phyloP scores from a whole-genome alignment of 2,329 filamentous ascomycete genomes.

The Monosporascus sp. region DNA sequence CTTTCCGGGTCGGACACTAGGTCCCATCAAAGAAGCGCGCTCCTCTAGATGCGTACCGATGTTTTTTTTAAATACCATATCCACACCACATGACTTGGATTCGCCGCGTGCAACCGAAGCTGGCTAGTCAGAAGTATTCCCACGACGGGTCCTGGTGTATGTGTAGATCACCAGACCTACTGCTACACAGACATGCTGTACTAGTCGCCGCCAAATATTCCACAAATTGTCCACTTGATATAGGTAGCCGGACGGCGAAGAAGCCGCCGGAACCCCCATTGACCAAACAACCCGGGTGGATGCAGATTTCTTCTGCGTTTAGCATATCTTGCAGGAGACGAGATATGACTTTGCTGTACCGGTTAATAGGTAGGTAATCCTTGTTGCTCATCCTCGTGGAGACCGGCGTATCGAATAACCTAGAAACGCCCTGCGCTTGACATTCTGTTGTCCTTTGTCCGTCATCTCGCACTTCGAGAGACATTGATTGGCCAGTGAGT shows the following conservation, averaged over 20 bases:
- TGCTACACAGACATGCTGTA: background rate
- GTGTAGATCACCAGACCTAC: background rate
- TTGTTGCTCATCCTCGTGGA: background rate
- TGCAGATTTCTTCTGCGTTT: no score
- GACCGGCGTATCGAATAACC: background rate
- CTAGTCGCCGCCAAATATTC: background rate
- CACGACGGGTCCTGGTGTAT: background rate
- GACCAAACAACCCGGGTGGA: no score
- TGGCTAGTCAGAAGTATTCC: slow-evolving; percentile 8
- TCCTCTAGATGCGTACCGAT: background rate
- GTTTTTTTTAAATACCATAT: background rate
- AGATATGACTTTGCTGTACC: background rate
- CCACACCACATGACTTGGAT: slow-evolving; percentile 20
- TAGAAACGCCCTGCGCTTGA: background rate
- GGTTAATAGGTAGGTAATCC: no score
- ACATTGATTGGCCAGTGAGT: slow-evolving; percentile 11
- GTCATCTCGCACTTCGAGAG: background rate
- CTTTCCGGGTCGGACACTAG: background rate
- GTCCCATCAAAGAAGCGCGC: background rate
- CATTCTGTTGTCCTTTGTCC: background rate
- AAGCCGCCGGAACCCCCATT: no score
- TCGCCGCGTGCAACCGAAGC: slow-evolving; percentile 23
- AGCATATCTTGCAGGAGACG: no score
- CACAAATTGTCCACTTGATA: background rate
- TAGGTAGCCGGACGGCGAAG: background rate